Percentiles rank a stretch among this genome's conserved stretches.
These are phyloP conservation scores for Phialemoniopsis sp. DNA, from an alignment of 2,329 filamentous ascomycete genomes.

Conservation along the genomic window DNA sequence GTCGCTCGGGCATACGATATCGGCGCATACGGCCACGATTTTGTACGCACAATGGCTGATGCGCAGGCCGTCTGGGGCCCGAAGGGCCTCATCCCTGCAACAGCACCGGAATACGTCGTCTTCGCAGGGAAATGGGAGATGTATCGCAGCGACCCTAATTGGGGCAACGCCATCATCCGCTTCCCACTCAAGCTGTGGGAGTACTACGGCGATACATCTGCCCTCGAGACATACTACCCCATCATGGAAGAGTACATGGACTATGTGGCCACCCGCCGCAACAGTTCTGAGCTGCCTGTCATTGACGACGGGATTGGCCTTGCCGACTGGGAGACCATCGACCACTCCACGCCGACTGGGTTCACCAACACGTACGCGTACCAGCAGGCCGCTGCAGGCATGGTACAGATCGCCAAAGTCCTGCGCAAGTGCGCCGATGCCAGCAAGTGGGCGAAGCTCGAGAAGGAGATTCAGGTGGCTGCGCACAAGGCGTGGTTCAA, in stretches of 20 bases:
- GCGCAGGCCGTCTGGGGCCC: conserved; percentile 7
- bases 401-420: conserved; percentile 6
- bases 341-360: conserved; percentile 4
- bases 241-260: conserved; percentile 8
- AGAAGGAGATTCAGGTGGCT: background rate
- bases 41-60: conserved; percentile 8
- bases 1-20: conserved; percentile 5
- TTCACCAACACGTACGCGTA: conserved; percentile 6
- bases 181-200: conserved; percentile 6
- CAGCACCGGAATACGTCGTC: conserved; percentile 9
- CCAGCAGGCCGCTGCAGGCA: conserved; percentile 2
- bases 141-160: conserved; percentile 9
- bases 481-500: conserved; percentile 7
- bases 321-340: conserved; percentile 8
- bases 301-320: conserved; percentile 8
- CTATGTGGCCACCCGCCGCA: too few species aligned
- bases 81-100: conserved; percentile 7
- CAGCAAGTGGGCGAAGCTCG: conserved; percentile 1
- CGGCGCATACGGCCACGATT: conserved; percentile 5
- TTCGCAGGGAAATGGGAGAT: too few species aligned
- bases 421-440: conserved; percentile 4
- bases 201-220: conserved; percentile 7
- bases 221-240: conserved; percentile 1
- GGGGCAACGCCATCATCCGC: conserved; percentile 7
- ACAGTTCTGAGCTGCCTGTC: conserved; percentile 1